Percentiles rank a stretch among this genome's conserved stretches.
phyloP scores from a whole-genome alignment of 768 basidiomycete species.

The Pulveroboletus sp. region DNA sequence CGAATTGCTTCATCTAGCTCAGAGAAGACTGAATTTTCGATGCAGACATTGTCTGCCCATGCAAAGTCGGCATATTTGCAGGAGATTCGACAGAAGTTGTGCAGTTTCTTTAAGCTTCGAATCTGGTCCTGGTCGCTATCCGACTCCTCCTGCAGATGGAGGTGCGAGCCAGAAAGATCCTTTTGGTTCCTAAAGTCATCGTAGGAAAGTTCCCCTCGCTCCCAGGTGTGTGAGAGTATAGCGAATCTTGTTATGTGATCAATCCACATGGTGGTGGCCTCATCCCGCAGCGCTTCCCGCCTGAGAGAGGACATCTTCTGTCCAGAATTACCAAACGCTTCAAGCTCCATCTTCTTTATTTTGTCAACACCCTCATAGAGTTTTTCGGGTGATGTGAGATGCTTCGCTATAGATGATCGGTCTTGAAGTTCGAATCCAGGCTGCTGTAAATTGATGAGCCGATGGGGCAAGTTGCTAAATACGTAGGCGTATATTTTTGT shows the following conservation, averaged over 20 bases:
- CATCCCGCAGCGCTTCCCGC: neutral
- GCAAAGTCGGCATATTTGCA: neutral
- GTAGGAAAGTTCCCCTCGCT: neutral
- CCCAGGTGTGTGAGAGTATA: neutral
- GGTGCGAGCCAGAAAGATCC: neutral
- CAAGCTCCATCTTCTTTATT: neutral
- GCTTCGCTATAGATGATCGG: neutral
- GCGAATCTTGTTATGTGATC: neutral
- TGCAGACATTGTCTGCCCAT: neutral
- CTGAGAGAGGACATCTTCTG: neutral
- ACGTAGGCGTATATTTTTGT: neutral
- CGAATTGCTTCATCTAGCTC: conserved; percentile 4
- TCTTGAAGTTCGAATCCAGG: neutral
- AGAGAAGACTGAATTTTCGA: neutral
- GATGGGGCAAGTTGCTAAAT: neutral
- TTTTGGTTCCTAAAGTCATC: neutral
- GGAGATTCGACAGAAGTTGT: neutral
- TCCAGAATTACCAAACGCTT: neutral
- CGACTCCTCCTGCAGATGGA: neutral
- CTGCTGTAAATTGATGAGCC: neutral
- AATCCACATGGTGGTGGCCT: neutral
- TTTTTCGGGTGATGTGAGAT: neutral
- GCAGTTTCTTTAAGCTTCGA: neutral
- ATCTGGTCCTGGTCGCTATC: neutral
- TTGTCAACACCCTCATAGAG: neutral